Conservation (phyloP, 2,329 filamentous ascomycete genomes). For the Penicillium expansum region DNA sequence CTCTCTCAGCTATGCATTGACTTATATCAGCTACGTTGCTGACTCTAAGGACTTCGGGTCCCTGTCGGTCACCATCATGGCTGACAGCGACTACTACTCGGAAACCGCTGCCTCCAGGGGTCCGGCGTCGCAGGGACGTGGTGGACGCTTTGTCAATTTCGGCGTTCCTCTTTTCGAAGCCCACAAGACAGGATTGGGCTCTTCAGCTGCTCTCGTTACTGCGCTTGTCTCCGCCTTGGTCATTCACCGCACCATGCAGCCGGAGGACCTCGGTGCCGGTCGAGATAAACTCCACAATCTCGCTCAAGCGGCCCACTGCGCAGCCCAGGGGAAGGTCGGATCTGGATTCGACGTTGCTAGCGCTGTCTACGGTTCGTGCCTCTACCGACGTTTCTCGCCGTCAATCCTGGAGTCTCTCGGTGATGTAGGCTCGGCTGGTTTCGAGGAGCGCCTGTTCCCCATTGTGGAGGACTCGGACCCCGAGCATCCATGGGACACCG, state of each 20-base stretch:
- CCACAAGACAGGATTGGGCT: constrained; percentile 94
- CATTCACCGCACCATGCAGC: constrained; percentile 44
- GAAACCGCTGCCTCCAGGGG: constrained; percentile 51
- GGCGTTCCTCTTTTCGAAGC: constrained; percentile 70
- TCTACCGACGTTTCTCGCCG: constrained; percentile 91
- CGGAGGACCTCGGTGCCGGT: constrained; percentile 48
- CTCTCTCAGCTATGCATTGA: constrained; percentile 80
- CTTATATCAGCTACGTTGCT: constrained; percentile 62
- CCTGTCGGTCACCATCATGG: constrained; percentile 77
- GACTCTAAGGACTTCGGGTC: constrained; percentile 60
- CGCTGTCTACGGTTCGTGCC: constrained; percentile 86
- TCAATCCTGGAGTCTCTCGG: constrained; percentile 65
- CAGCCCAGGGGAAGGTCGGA: constrained; percentile 93
- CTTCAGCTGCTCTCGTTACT: constrained; percentile 90
- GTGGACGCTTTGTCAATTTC: constrained; percentile 70
- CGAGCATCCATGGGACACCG: constrained; percentile 68
- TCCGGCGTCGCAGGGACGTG: constrained; percentile 33
- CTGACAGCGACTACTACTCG: constrained; percentile 97
- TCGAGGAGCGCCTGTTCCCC: constrained; percentile 61
- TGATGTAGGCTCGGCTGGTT: constrained; percentile 64
- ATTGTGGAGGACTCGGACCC: constrained; percentile 62
- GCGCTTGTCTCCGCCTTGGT: constrained; percentile 62
- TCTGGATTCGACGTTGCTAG: constrained; percentile 94
- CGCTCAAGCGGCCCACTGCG: constrained; percentile 88
- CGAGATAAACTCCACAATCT: constrained; percentile 78